phyloP scores from a whole-genome alignment of 73 alveolate genomes.

The Urostyla sp. region DNA sequence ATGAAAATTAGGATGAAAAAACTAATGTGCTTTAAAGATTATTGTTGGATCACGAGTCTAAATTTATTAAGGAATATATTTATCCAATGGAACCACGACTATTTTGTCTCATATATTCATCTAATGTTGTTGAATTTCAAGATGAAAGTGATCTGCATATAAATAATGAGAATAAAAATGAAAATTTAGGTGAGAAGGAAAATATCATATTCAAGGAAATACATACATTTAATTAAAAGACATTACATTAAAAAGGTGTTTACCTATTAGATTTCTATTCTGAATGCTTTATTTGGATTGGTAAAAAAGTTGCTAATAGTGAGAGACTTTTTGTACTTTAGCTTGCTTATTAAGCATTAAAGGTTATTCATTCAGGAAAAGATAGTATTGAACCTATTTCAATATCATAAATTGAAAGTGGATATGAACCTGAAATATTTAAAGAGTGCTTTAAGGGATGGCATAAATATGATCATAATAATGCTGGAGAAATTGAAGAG shows the following conservation, averaged over 20 bases:
- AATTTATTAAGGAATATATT: neutral
- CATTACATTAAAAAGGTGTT: constrained; percentile 44
- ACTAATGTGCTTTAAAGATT: neutral
- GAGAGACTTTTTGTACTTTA: constrained; percentile 26
- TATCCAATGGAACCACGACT: constrained; percentile 50
- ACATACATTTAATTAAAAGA: constrained; percentile 18
- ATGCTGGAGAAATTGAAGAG: neutral
- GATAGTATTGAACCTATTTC: constrained; percentile 26
- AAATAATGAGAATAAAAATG: constrained; percentile 20
- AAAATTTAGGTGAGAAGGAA: constrained; percentile 20
- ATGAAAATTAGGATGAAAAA: constrained; percentile 8
- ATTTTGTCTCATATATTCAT: constrained; percentile 40
- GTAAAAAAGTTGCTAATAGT: constrained; percentile 35
- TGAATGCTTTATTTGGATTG: constrained; percentile 62
- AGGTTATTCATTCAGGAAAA: neutral
- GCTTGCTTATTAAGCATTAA: constrained; percentile 11
- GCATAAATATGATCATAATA: constrained; percentile 31
- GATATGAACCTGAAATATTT: constrained; percentile 43
- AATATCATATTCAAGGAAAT: constrained; percentile 50
- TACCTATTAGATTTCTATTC: constrained; percentile 44
- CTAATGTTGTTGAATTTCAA: constrained; percentile 32
- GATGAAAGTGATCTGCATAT: neutral
- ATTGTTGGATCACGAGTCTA: constrained; percentile 49
- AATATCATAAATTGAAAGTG: constrained; percentile 34
- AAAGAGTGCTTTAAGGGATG: constrained; percentile 36